phyloP scores from a whole-genome alignment of 495 filamentous ascomycete species.

The Staphylotrichum longicolle region DNA sequence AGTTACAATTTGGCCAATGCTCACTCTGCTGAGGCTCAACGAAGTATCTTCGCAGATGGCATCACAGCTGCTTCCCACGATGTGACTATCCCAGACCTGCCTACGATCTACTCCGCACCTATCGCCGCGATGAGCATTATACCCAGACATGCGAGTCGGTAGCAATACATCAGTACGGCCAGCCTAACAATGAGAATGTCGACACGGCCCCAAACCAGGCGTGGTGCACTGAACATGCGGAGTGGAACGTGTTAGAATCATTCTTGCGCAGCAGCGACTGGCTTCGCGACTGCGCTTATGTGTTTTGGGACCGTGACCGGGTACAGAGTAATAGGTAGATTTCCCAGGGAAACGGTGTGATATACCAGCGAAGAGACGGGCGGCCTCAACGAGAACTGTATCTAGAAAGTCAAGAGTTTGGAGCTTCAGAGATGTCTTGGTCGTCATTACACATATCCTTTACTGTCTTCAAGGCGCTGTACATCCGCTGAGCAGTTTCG shows the following conservation, averaged over 20 bases:
- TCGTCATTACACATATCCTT: too few species aligned
- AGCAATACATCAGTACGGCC: background rate
- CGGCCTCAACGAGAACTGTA: too few species aligned
- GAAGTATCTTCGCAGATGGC: background rate
- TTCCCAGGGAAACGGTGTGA: background rate
- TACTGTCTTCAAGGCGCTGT: too few species aligned
- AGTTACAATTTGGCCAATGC: background rate
- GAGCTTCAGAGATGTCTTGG: too few species aligned
- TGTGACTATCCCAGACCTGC: background rate
- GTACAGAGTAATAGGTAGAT: background rate
- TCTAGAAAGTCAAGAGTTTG: too few species aligned
- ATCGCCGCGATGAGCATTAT: background rate
- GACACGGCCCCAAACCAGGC: background rate
- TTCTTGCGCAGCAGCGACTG: background rate
- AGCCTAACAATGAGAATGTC: background rate
- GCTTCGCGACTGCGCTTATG: background rate
- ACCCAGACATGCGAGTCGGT: background rate
- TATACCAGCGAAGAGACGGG: too few species aligned
- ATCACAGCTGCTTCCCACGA: background rate
- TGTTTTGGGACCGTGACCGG: background rate
- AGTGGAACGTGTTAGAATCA: background rate
- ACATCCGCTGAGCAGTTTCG: too few species aligned
- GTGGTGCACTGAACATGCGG: background rate
- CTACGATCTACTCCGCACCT: background rate
- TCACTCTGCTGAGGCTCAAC: background rate